These are phyloP conservation scores for Lumnitzera racemosa DNA, from an alignment of 345 rosid species.

Conservation along the genomic window DNA sequence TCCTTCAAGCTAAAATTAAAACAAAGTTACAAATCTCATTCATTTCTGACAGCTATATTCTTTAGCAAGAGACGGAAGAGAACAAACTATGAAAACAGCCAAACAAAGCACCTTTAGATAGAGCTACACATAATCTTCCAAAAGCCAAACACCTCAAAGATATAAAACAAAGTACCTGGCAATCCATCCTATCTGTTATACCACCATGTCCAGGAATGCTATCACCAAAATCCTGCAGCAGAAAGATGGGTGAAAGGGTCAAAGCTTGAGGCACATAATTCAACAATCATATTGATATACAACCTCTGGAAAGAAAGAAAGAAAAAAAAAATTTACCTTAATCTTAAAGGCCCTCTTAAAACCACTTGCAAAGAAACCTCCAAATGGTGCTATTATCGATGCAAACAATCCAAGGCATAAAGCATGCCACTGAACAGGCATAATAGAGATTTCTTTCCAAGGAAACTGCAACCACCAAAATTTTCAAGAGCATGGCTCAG, in stretches of 20 bases:
- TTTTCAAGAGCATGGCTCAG: not conserved
- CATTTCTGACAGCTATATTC: too few species aligned
- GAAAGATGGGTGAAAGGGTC: not conserved
- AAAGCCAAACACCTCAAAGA: not conserved
- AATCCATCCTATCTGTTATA: slow-evolving; percentile 95
- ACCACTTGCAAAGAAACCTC: slow-evolving; percentile 97
- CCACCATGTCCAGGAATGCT: slow-evolving; percentile 99
- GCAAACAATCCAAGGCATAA: slow-evolving; percentile 88
- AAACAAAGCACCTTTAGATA: not conserved
- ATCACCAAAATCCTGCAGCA: slow-evolving; percentile 87
- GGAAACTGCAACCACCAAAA: slow-evolving; percentile 49
- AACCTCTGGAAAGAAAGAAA: not conserved
- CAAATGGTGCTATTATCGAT: slow-evolving; percentile 97
- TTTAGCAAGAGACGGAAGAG: too few species aligned
- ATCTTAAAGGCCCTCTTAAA: slow-evolving; percentile 94
- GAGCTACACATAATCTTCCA: not conserved
- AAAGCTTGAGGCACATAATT: not conserved
- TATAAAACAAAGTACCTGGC: slow-evolving; percentile 49
- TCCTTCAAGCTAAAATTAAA: not conserved
- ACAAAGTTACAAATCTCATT: not conserved
- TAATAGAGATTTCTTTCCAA: slow-evolving; percentile 74
- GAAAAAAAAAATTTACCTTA: slow-evolving; percentile 37
- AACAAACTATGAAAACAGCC: too few species aligned
- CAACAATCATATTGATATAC: not conserved
- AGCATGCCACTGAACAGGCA: slow-evolving; percentile 97